Evolutionary conservation across 2,329 filamentous ascomycete species (phyloP), one percentile per base, ranked within the genome.

Genomic region (Epichloe uncinata): DNA sequence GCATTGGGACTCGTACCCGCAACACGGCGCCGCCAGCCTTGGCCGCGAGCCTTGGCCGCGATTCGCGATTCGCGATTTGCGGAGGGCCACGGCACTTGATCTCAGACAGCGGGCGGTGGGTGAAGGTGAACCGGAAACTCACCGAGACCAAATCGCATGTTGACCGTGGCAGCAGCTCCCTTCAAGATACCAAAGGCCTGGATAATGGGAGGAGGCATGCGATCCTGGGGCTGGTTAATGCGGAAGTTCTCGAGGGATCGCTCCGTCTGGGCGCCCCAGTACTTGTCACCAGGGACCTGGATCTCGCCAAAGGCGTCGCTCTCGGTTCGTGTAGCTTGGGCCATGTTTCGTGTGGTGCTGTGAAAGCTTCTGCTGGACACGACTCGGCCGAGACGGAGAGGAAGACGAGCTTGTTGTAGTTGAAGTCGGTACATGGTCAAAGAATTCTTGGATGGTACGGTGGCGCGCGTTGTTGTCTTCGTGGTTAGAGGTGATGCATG

Each of bases 211-310:
- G 88, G 84, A 45, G 93, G 93, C 90, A 97, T 97, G 67, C 93
- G 89, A 68, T 98, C 93, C 72, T 95, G 88, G 53, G 93, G 93
- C 77, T 97, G 93, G 74, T 97, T 97, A 81, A 98, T 97, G 69
- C 85, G 85, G 79, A 98, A 98, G 77, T 98, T 98, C 70, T 86
- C 84, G 67, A 97, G 79, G 79, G 91, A 97, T 58, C 91, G 84
- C 78, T 96, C 85, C 49, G 91, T 96, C 78, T 96, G 91, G 54
- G 91, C 91, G 65, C 93, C 93, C 91, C 93, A 98, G 79, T 98
- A 98, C 75, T 85, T 91, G 80, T 95, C 88, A 57, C 78, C 78
- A 41, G 85, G 79, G 60, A 97, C 90, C 75, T 95, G 82, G 68
- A 98, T 81, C 74, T 95, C 89, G 72, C 93, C 93, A 75, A 97